Conservation (phyloP, 139 green algal species). For the Micractinium conductrix region DNA sequence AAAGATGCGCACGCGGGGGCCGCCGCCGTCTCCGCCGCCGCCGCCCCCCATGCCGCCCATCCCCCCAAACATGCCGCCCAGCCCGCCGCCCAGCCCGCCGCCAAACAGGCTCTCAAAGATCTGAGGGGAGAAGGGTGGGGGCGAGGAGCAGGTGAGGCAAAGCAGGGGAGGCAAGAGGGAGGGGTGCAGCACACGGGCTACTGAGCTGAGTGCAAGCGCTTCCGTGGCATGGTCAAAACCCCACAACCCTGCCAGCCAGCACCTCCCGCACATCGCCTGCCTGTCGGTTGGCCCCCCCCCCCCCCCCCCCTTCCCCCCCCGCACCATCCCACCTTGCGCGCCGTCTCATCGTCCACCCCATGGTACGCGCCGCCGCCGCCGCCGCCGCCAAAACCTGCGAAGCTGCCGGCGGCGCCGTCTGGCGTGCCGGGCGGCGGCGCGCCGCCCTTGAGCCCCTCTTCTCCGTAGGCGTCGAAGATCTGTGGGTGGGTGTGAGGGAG, state of each 20-base stretch:
- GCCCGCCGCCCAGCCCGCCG: constrained; percentile 10
- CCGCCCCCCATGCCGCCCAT: not conserved
- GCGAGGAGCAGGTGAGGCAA: no score
- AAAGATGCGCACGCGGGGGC: not conserved
- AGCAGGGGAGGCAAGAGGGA: no score
- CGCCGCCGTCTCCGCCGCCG: not conserved
- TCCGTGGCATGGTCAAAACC: no score
- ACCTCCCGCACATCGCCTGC: no score
- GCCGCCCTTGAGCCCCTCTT: constrained; percentile 91
- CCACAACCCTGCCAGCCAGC: no score
- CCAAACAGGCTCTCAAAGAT: constrained; percentile 58
- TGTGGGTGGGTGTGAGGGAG: no score
- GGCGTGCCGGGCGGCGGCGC: constrained; percentile 31
- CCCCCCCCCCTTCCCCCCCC: no score
- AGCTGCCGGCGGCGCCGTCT: not conserved
- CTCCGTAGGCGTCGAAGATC: constrained; percentile 97
- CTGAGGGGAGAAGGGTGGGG: no score
- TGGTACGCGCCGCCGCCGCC: constrained; percentile 24
- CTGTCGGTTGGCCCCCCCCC: no score
- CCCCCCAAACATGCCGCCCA: constrained; percentile 39
- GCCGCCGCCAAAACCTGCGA: constrained; percentile 14
- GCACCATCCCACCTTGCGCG: no score
- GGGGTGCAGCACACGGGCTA: no score
- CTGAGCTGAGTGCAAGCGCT: no score
- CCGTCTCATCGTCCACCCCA: constrained; percentile 44